Evolutionary conservation across 2,329 filamentous ascomycete species (phyloP).

Genomic region (Paraconiothyrium sp.): DNA sequence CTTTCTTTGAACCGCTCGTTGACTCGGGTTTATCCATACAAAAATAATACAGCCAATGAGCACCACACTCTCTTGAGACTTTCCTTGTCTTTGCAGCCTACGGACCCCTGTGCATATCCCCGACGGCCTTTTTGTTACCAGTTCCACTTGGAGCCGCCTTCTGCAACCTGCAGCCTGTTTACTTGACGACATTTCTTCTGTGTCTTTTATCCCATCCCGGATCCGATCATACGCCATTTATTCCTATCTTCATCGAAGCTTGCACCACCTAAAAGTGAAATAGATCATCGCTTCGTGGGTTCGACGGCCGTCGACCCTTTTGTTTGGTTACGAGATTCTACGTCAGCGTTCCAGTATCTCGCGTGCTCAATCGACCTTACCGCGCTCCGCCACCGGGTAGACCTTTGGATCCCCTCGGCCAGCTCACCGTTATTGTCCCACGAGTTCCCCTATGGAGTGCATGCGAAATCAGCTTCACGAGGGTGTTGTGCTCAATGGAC

Average conservation of each 20-base stretch:
- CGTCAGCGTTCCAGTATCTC: slow-evolving; percentile 32
- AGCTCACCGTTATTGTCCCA: slow-evolving; percentile 27
- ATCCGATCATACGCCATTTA: slow-evolving; percentile 44
- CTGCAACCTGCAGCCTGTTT: slow-evolving; percentile 37
- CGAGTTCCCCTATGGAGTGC: slow-evolving; percentile 74
- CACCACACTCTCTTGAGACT: slow-evolving; percentile 54
- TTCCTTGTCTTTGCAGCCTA: slow-evolving; percentile 52
- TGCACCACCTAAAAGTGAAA: slow-evolving; percentile 46
- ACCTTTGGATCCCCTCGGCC: slow-evolving; percentile 44
- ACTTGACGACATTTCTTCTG: slow-evolving; percentile 41
- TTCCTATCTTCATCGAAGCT: slow-evolving; percentile 44
- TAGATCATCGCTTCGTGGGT: slow-evolving; percentile 49
- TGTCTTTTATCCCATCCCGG: slow-evolving; percentile 28
- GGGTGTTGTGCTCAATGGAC: slow-evolving; percentile 84
- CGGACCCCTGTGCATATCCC: slow-evolving; percentile 52
- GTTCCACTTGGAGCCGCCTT: slow-evolving; percentile 36
- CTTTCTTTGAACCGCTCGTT: slow-evolving; percentile 48
- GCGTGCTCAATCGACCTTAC: slow-evolving; percentile 28
- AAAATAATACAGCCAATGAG: slow-evolving; percentile 55
- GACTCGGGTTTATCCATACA: slow-evolving; percentile 51
- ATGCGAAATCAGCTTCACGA: slow-evolving; percentile 82
- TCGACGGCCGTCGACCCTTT: slow-evolving; percentile 42
- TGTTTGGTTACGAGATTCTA: slow-evolving; percentile 46
- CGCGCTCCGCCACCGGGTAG: slow-evolving; percentile 44
- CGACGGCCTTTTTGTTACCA: slow-evolving; percentile 45